A percentile compares a stretch with the other conserved stretches of the same genome.
Evolutionary conservation across 108 stramenopile species (phyloP).

Genomic region (Nannochloropsis granulata): DNA sequence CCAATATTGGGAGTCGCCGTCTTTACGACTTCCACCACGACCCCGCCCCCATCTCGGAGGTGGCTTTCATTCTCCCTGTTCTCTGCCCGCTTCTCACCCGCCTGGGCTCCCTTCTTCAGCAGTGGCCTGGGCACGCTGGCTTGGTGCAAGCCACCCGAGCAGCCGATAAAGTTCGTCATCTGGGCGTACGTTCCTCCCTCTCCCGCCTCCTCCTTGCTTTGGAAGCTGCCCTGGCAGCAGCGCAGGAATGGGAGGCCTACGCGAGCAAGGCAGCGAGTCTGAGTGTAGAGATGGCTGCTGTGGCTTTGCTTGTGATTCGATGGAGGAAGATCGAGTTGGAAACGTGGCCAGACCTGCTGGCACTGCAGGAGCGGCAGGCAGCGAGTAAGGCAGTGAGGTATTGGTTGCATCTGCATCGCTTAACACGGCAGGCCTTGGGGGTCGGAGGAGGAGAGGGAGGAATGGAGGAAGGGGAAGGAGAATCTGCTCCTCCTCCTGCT

Average conservation of each 20-base stretch:
- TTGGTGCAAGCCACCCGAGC: conserved; percentile 24
- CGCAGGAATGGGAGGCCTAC: conserved; percentile 94
- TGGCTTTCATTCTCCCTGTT: neutral
- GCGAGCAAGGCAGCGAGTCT: conserved; percentile 65
- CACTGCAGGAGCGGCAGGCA: neutral
- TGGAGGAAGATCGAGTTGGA: conserved; percentile 83
- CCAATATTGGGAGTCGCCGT: neutral
- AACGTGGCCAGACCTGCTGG: conserved; percentile 57
- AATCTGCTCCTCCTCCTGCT: neutral
- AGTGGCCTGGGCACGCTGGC: neutral
- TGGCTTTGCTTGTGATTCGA: conserved; percentile 58
- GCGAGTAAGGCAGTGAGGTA: conserved; percentile 10
- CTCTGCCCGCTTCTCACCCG: neutral
- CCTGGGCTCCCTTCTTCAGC: neutral
- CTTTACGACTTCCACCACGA: neutral
- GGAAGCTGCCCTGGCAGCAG: conserved; percentile 62
- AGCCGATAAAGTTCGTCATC: conserved; percentile 25
- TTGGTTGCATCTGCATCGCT: conserved; percentile 26
- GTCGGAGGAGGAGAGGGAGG: neutral
- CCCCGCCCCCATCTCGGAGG: neutral
- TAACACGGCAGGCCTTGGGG: conserved; percentile 1
- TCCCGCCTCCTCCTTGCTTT: conserved; percentile 74
- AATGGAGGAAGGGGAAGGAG: conserved; percentile 1
- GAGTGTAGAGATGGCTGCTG: conserved; percentile 42
- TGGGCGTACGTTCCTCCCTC: conserved; percentile 42